These are phyloP conservation scores for Melastoma malabathricum DNA, from an alignment of 345 rosid genomes.

Conservation along the genomic window DNA sequence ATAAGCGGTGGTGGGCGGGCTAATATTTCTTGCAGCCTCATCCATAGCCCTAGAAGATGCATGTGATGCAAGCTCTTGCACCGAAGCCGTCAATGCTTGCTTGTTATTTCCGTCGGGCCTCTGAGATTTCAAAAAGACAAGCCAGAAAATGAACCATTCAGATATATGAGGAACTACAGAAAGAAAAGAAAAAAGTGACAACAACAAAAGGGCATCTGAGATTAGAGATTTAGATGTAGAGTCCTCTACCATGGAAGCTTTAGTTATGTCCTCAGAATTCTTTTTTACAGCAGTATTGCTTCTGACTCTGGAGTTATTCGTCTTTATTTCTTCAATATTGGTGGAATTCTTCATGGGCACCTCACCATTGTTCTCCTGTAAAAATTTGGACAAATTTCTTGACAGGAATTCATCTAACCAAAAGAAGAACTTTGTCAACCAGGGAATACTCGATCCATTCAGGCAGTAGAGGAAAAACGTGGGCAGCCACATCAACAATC, in stretches of 20 bases:
- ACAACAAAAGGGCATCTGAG: not conserved
- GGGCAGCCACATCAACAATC: too few relatives aligned
- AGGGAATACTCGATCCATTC: too few relatives aligned
- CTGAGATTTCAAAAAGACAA: conserved; percentile 12
- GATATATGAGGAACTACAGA: not conserved
- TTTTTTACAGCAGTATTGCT: conserved; percentile 20
- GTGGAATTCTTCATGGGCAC: conserved; percentile 18
- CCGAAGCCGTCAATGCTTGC: conserved; percentile 40
- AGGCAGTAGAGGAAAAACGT: too few relatives aligned
- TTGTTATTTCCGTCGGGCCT: conserved; percentile 21
- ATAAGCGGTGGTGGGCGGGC: conserved; percentile 66
- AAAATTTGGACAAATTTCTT: conserved; percentile 1
- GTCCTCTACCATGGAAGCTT: not conserved
- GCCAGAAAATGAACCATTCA: not conserved
- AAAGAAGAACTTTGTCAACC: too few relatives aligned
- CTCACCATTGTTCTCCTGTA: conserved; percentile 26
- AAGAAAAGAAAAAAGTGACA: not conserved
- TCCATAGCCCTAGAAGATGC: conserved; percentile 67
- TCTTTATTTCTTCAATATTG: conserved; percentile 23
- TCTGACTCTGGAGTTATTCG: conserved; percentile 17
- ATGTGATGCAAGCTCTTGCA: conserved; percentile 73
- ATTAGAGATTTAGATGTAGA: not conserved
- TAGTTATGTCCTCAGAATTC: conserved; percentile 5
- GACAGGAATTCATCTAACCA: not conserved
- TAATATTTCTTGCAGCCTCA: conserved; percentile 60